Percentiles rank a stretch among this genome's conserved stretches.
Conservation (phyloP, 352 stramenopile species). For the Pythium folliculosum region DNA sequence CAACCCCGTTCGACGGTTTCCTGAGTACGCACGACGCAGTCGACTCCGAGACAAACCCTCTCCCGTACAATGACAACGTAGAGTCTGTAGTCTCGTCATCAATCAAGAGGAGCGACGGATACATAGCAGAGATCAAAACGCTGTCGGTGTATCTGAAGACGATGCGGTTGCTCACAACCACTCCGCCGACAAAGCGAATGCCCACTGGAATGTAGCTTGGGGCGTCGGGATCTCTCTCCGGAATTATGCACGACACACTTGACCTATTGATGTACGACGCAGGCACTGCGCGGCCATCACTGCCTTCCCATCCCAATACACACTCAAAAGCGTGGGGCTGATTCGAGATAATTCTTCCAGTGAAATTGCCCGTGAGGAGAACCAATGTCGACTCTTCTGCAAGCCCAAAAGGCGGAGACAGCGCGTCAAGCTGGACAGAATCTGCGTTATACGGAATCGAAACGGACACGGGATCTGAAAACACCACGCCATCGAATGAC, state of each 20-base stretch:
- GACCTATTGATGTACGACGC: conserved; percentile 32
- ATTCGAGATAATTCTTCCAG: neutral
- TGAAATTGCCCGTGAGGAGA: conserved; percentile 11
- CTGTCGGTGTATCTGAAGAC: conserved; percentile 8
- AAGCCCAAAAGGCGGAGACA: conserved; percentile 19
- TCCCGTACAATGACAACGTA: conserved; percentile 3
- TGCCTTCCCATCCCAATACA: conserved; percentile 39
- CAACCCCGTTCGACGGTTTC: neutral
- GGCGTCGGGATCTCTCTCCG: conserved; percentile 18
- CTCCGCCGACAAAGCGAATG: conserved; percentile 26
- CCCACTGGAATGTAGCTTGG: conserved; percentile 35
- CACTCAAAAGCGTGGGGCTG: conserved; percentile 19
- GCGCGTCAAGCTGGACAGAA: neutral
- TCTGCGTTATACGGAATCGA: neutral
- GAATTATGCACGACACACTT: conserved; percentile 33
- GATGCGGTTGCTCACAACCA: conserved; percentile 38
- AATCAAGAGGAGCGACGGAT: neutral
- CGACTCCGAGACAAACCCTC: conserved; percentile 9
- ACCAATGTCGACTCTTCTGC: neutral
- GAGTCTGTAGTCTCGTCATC: neutral
- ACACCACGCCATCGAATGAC: conserved; percentile 1
- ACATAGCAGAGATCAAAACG: neutral
- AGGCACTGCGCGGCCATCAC: neutral
- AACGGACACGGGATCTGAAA: conserved; percentile 12
- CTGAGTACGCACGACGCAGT: conserved; percentile 9